phyloP scores from a whole-genome alignment of 2,329 filamentous ascomycete genomes.

The Scedosporium aurantiacum region DNA sequence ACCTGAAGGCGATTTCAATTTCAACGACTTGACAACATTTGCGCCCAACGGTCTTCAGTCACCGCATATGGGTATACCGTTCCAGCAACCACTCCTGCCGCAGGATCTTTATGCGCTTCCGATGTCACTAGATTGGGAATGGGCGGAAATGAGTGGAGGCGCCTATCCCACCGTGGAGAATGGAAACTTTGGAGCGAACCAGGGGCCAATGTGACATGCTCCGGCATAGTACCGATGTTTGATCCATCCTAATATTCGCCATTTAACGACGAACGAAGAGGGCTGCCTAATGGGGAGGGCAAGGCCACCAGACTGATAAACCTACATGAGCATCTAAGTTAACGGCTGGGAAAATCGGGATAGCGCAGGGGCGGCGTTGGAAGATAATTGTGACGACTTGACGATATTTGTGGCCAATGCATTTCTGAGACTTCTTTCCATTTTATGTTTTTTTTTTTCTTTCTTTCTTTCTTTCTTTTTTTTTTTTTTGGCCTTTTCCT shows the following conservation, averaged over 20 bases:
- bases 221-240: too few relatives aligned
- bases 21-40: slow-evolving; percentile 35
- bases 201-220: slow-evolving; percentile 1
- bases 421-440: background rate
- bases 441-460: background rate
- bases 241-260: too few relatives aligned
- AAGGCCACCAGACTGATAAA: background rate
- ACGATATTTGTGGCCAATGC: background rate
- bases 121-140: slow-evolving; percentile 89
- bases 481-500: background rate
- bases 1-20: slow-evolving; percentile 28
- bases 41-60: slow-evolving; percentile 23
- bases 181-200: slow-evolving; percentile 33
- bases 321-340: background rate
- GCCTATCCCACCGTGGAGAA: slow-evolving; percentile 55
- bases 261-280: too few relatives aligned
- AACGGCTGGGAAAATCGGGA: background rate
- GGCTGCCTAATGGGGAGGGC: too few relatives aligned
- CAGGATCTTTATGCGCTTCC: slow-evolving; percentile 93
- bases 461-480: background rate
- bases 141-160: slow-evolving; percentile 57
- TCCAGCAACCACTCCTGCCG: slow-evolving; percentile 80
- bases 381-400: background rate
- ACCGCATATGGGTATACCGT: slow-evolving; percentile 26
- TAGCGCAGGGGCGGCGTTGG: background rate